Evolutionary conservation across 306 rosid species (phyloP), one percentile per base, ranked within the genome.

Genomic region (Quercus cerris): DNA sequence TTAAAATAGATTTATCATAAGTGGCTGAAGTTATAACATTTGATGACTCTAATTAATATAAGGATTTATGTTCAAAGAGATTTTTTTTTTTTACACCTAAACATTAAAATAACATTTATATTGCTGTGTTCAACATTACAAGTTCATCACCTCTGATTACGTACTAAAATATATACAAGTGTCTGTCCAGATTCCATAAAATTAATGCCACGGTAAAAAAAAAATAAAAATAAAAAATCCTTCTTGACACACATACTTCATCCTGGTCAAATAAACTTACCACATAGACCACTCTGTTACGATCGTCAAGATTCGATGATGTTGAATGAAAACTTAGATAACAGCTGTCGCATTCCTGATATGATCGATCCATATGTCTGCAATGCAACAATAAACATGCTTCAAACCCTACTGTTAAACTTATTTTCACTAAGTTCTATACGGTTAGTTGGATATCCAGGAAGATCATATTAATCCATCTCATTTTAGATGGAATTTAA

Each of bases 291-390:
- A 66, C 46, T 64, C 13, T 66, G 31, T 31, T 3, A 72, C 27
- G 38, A 55, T 28, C 1, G 13, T 87, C 66, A 93, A 33, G 72
- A 56, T 79, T 77, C 88, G 0, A 91, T 81, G 73, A 93, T 81
- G 85, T 93, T 90, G 91, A 90, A 80, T 52, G 93, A 85, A 79
- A 85, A 91, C 66, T 91, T 90, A 13, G 97, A 88, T 52, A 94
- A 89, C 28, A 93, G 83, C 84, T 90, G 93, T 0, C 94, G 95
- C 18, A 93, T 81, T 20, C 88, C 91, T 1, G 97, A 90, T 85
- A 93, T 91, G 20, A 94, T 64, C 10, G 84, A 86, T 72, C 99
- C 99, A 66, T 93, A 94, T 12, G 91, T 93, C 97, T 91, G 84
- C 90, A 88, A 80, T 46, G 66, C 77, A 80, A 80, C 46, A 74